A percentile compares a stretch with the other conserved stretches of the same genome.
Conservation (phyloP, 163 green algal species). For the Chlorella variabilis region DNA sequence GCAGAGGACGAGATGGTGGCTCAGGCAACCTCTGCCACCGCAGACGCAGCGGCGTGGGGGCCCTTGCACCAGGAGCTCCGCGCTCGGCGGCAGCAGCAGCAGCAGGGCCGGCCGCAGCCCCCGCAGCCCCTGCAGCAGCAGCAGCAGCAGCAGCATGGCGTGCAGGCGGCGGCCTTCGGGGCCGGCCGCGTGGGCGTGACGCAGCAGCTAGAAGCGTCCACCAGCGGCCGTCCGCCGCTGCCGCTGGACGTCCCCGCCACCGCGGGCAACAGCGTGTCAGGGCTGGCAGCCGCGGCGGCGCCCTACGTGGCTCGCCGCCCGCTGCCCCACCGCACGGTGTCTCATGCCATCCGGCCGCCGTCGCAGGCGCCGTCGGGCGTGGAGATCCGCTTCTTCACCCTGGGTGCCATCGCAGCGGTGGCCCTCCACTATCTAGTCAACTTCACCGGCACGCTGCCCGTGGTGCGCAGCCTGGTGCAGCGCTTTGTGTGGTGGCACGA, state of each 20-base stretch:
- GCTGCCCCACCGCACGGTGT: too few relatives aligned
- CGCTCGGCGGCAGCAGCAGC: not conserved
- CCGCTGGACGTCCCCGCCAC: not conserved
- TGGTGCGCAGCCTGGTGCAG: conserved; percentile 42
- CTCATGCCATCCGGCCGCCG: conserved; percentile 19
- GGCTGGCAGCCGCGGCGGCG: not conserved
- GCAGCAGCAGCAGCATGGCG: not conserved
- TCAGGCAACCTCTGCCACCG: not conserved
- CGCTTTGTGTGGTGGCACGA: conserved; percentile 59
- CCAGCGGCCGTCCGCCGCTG: not conserved
- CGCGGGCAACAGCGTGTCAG: not conserved
- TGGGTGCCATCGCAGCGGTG: conserved; percentile 45
- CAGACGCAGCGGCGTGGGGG: not conserved
- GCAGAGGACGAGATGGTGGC: conserved; percentile 8
- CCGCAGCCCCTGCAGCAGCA: not conserved
- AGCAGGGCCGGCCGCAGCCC: not conserved
- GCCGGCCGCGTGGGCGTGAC: not conserved
- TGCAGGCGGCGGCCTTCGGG: not conserved
- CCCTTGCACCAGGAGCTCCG: not conserved
- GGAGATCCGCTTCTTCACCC: conserved; percentile 26
- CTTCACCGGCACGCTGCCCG: conserved; percentile 51
- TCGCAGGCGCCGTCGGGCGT: not conserved
- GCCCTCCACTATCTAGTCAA: conserved; percentile 37
- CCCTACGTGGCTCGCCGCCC: too few relatives aligned
- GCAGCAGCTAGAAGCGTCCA: not conserved